Base-by-base conservation (phyloP, 2,329 filamentous ascomycete genomes). In the Claviceps fusiformis region DNA sequence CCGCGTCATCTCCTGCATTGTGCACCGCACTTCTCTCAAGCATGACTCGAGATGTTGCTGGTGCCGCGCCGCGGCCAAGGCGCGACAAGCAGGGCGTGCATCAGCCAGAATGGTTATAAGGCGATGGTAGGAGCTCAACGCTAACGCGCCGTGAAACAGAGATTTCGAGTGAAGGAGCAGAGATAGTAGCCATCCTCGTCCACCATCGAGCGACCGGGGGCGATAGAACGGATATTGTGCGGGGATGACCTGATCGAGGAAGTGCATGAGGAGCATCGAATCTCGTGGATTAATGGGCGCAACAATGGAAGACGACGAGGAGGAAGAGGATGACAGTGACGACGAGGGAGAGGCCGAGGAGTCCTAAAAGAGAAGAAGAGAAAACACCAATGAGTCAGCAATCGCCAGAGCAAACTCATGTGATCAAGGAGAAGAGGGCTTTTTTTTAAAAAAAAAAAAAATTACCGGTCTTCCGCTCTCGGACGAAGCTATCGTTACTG, bases 221-320 rank as follows among this genome's bases (percentile, higher is more conserved):
- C 58, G 57, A 11, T 65, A 64, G 39, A 62, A 64, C 0, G 62
- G 58, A 37, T 62, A 65, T 37, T 65, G 62, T 0, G 65, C 53
- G 0, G 61, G 63, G 35, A 65, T 64, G 15, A 65, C 64, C 33
- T 64, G 64, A 35, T 65, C 64, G 5, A 66, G 49, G 49, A 65
- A 66, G 31, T 66, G 60, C 11, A 64, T 59, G 4, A 66, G 54
- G 6, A 65, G 61, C 45, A 65, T 62, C 1, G 64, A 61, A 50
- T 65, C 64, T 27, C 63, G 58, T 47, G 59, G 58, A 3, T 46
- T 50, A 19, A 50, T 52, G 11, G 54, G 50, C 27, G 37, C 24
- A 31, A 24, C 29, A n/a, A 13, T 3, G 39, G 13, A 29, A 7
- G 35, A 37, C 3, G 35, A 37, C 7, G 35, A 37, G 35, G 35